phyloP scores from a whole-genome alignment of 805 yeast species.

The Pichia thaimueangensis region DNA sequence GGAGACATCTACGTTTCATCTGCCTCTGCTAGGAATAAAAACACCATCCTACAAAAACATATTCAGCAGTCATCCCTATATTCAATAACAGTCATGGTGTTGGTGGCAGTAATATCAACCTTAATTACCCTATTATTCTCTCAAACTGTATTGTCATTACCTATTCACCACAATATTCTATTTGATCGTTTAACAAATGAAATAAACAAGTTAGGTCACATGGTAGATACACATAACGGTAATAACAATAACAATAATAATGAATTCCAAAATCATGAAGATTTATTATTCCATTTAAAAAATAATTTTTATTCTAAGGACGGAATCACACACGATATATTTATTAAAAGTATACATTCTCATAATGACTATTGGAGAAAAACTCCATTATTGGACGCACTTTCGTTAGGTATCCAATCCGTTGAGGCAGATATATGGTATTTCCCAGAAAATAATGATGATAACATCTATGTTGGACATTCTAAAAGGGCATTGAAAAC shows the following conservation, averaged over 20 bases:
- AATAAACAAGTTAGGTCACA: background rate
- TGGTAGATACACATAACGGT: too few relatives aligned
- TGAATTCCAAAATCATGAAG: background rate
- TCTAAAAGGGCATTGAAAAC: slow-evolving; percentile 40
- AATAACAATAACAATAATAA: too few relatives aligned
- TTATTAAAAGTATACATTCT: slow-evolving; percentile 37
- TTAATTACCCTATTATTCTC: slow-evolving; percentile 3
- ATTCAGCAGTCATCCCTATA: background rate
- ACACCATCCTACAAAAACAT: too few relatives aligned
- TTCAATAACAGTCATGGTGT: slow-evolving; percentile 2
- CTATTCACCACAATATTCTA: background rate
- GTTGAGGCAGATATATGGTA: slow-evolving; percentile 54
- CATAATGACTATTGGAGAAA: slow-evolving; percentile 56
- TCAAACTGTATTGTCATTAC: slow-evolving; percentile 6
- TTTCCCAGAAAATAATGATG: slow-evolving; percentile 27
- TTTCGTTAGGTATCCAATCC: slow-evolving; percentile 40
- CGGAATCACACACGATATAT: slow-evolving; percentile 22
- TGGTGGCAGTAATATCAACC: slow-evolving; percentile 6
- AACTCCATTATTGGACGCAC: slow-evolving; percentile 42
- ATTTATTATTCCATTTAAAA: background rate
- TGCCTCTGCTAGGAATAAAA: too few relatives aligned
- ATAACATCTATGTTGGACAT: slow-evolving; percentile 56
- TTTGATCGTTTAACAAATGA: background rate
- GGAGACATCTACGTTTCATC: too few relatives aligned
- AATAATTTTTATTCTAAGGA: slow-evolving; percentile 5